A percentile compares a stretch with the other conserved stretches of the same genome.
These are phyloP conservation scores for Dactylellina haptotyla DNA, from an alignment of 2,329 filamentous ascomycete species.

Conservation along the genomic window DNA sequence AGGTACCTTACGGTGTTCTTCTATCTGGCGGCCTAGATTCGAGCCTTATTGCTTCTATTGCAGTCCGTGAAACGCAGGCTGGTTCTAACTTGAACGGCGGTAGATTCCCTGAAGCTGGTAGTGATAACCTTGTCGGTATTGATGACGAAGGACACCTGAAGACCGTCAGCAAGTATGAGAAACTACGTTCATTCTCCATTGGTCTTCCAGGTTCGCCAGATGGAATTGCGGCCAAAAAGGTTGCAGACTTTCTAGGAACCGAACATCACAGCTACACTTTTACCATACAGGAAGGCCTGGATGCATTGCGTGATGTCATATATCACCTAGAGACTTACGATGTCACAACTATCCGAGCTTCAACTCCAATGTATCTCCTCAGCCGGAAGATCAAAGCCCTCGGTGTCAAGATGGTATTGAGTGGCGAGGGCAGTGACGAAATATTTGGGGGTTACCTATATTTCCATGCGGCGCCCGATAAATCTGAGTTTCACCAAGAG, in stretches of 20 bases:
- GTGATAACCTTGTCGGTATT: constrained; percentile 83
- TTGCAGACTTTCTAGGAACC: constrained; percentile 95
- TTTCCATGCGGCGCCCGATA: constrained; percentile 93
- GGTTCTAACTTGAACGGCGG: constrained; percentile 67
- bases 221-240: constrained; percentile 88
- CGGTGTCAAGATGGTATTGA: constrained; percentile 99
- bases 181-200: constrained; percentile 99
- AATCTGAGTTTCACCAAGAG: constrained; percentile 93
- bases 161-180: constrained; percentile 88
- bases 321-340: constrained; percentile 98
- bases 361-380: constrained; percentile 97
- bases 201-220: constrained; percentile 93
- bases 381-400: constrained; percentile 99
- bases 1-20: constrained; percentile 96
- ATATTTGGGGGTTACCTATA: constrained; percentile 99
- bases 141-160: constrained; percentile 90
- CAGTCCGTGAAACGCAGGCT: constrained; percentile 87
- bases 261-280: constrained; percentile 99
- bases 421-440: constrained; percentile 95
- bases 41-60: constrained; percentile 92
- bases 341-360: constrained; percentile 97
- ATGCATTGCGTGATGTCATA: constrained; percentile 96
- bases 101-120: constrained; percentile 65
- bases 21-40: constrained; percentile 96
- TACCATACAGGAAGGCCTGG: constrained; percentile 95